These are phyloP conservation scores for Fusarium sp. DNA, from an alignment of 2,329 filamentous ascomycete species.

Conservation along the genomic window DNA sequence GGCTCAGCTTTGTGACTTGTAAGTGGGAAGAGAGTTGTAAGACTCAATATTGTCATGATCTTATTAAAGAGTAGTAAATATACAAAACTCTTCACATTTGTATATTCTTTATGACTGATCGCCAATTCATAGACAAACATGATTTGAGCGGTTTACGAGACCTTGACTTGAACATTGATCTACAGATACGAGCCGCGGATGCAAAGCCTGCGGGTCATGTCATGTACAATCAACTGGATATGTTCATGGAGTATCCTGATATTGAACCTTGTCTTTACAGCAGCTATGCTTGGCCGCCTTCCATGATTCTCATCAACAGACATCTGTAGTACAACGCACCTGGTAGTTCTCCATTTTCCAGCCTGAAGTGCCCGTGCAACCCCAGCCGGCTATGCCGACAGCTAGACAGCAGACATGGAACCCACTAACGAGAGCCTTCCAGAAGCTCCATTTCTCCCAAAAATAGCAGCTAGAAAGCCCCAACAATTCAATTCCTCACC, in stretches of 20 bases:
- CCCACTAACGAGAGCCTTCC: slow-evolving; percentile 13
- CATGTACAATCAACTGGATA: background rate
- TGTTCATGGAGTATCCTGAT: background rate
- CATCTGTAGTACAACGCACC: background rate
- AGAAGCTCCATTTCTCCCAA: slow-evolving; percentile 23
- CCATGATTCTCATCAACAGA: background rate
- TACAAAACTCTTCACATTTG: background rate
- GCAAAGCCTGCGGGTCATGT: too few relatives aligned
- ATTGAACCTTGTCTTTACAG: background rate
- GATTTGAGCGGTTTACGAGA: background rate
- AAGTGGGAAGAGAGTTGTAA: background rate
- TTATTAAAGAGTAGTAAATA: background rate
- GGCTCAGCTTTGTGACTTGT: background rate
- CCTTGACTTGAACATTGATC: background rate
- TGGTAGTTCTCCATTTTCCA: background rate
- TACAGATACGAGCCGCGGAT: background rate
- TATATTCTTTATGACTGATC: background rate
- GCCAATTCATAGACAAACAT: background rate
- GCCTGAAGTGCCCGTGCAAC: slow-evolving; percentile 11
- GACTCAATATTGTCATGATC: background rate
- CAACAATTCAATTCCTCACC: slow-evolving; percentile 12
- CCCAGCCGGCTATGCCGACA: slow-evolving; percentile 21
- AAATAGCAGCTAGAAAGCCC: slow-evolving; percentile 24
- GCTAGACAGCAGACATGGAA: background rate
- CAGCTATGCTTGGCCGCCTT: background rate